Evolutionary conservation across 2,329 filamentous ascomycete genomes (phyloP), one percentile per base, ranked within the genome.

Genomic region (Penicillium griseofulvum): DNA sequence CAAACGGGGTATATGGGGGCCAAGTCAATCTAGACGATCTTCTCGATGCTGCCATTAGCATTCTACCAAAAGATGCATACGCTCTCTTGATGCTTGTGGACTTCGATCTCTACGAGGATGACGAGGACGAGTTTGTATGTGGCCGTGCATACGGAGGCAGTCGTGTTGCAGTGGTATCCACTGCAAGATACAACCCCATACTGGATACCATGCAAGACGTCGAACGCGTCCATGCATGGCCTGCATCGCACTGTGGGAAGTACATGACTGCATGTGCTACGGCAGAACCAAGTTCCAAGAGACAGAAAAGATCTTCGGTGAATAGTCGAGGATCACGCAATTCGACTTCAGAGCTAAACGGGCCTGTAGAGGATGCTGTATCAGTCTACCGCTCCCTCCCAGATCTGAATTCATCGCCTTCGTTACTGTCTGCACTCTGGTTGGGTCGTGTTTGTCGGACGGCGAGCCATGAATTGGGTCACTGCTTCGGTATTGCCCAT

Each of bases 71-170:
- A 0, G 81, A 88, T 61, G 85, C 85, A 0, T 85, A 85, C 55
- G 77, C 85, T 0, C 65, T 87, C 1, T 63, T 86, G 0, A 66
- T 89, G 34, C 64, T 88, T 0, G 71, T 82, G 0, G 73, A 84
- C 33, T 81, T 87, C n/a, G 86, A 89, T 64, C 70, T 88, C 14
- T 88, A 85, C 63, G 85, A 88, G 61, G 79, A 80, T 47, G 83
- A 86, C 0, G 82, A 87, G 0, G 87, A 89, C 56, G 80, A 84
- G 19, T 90, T 88, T 63, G 84, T 81, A 50, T 87, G 85, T 57
- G 87, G 86, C 0, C 73, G 85, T 28, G 85, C 87, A 0, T 90
- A 86, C 65, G 87, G 87, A 0, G 83, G 80, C 0, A 84, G 81
- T 54, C 76, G 86, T 5, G 80, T 89, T 1, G 79, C 80, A 0